These are phyloP conservation scores for Colletotrichum tofieldiae DNA, from an alignment of 2,329 filamentous ascomycete genomes.

Conservation along the genomic window DNA sequence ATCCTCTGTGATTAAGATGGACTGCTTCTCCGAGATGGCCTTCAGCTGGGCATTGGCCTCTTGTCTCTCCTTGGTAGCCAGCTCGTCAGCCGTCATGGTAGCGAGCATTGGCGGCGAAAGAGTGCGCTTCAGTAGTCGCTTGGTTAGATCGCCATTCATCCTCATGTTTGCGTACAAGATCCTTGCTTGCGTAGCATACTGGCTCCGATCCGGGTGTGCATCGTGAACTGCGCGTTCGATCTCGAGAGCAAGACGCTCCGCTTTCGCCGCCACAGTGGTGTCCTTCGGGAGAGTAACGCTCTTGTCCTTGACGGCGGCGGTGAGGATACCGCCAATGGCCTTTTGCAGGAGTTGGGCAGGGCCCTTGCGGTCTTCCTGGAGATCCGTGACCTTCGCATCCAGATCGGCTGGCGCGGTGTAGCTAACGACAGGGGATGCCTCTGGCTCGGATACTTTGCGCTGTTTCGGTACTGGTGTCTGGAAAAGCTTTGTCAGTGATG, in stretches of 20 bases:
- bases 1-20: conserved; percentile 84
- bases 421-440: conserved; percentile 55
- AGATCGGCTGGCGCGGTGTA: conserved; percentile 69
- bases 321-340: conserved; percentile 77
- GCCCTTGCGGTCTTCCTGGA: conserved; percentile 76
- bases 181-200: conserved; percentile 77
- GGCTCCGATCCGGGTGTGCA: conserved; percentile 66
- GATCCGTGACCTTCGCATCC: conserved; percentile 65
- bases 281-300: conserved; percentile 75
- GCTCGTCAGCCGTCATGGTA: conserved; percentile 90
- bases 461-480: conserved; percentile 63
- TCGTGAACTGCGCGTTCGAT: conserved; percentile 82
- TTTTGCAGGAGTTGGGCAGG: conserved; percentile 81
- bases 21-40: conserved; percentile 84
- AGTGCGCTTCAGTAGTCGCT: conserved; percentile 80
- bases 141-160: conserved; percentile 84
- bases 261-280: conserved; percentile 74
- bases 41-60: conserved; percentile 83
- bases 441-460: conserved; percentile 70
- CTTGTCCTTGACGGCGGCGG: conserved; percentile 76
- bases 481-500: conserved; percentile 5
- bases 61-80: conserved; percentile 93
- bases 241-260: conserved; percentile 80
- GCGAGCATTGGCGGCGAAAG: conserved; percentile 84
- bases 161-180: conserved; percentile 90